Evolutionary conservation across 352 stramenopile species (phyloP).

Genomic region (Phytophthora crassamura): DNA sequence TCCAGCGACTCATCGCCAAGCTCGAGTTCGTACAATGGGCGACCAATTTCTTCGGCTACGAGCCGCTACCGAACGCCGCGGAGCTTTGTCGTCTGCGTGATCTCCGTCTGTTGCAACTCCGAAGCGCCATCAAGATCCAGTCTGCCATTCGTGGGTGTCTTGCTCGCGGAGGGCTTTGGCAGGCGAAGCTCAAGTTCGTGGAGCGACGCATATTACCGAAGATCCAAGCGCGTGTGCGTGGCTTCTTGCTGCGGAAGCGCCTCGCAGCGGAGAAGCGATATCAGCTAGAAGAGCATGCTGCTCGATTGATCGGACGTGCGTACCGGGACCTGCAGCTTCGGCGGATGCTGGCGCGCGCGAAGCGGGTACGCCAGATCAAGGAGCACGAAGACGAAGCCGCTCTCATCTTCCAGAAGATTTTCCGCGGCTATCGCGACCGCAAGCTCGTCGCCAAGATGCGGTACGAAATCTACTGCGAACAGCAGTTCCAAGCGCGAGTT

Average conservation of each 20-base stretch:
- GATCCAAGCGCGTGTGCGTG: conserved; percentile 82
- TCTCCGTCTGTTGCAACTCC: conserved; percentile 44
- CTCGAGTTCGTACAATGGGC: conserved; percentile 89
- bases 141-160: conserved; percentile 83
- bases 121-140: conserved; percentile 79
- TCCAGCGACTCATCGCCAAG: conserved; percentile 72
- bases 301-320: conserved; percentile 46
- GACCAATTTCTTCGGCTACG: conserved; percentile 84
- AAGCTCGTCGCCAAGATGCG: conserved; percentile 48
- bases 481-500: conserved; percentile 60
- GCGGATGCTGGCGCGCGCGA: conserved; percentile 52
- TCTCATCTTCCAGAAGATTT: conserved; percentile 80
- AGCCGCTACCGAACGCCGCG: conserved; percentile 82
- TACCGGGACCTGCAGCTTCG: conserved; percentile 68
- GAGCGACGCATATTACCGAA: conserved; percentile 68
- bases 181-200: conserved; percentile 74
- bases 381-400: conserved; percentile 64
- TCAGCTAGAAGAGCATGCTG: conserved; percentile 39
- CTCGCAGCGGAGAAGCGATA: conserved; percentile 41
- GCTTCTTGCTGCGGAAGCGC: conserved; percentile 70
- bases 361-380: conserved; percentile 61
- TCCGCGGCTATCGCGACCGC: conserved; percentile 67
- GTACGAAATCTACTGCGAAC: conserved; percentile 50
- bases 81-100: conserved; percentile 77
- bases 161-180: conserved; percentile 71